Base-by-base conservation (phyloP, 164 flowering plant genomes). In the Sedum album region DNA sequence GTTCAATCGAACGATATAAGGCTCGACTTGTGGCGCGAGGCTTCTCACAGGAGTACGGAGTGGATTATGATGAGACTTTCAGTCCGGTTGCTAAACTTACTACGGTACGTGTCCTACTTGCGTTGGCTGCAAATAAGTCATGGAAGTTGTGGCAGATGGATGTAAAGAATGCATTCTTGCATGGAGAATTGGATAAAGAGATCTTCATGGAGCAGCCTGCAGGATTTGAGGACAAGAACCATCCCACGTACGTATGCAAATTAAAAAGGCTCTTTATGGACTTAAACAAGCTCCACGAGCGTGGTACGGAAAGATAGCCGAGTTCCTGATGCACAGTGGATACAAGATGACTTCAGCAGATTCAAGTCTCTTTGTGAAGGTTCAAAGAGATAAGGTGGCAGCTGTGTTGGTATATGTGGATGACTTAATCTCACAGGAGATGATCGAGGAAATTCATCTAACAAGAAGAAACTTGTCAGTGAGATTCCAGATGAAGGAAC, bases 21-120 rank as follows among this genome's bases (percentile, higher is more conserved):
- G 76, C 76, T 42, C 39, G 71, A 4, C 26, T 72, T 20, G 76
- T 78, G 6, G 75, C 77, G 55, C 72, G 69, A 36, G 77, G 73
- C n/a, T 77, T 77, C 63, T 73, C 69, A 44, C 49, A 79, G 57
- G 48, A 79, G 46, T 79, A 75, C 72, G 76, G 78, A 4, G 23
- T 75, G 30, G 73, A 77, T 69, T 79, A 77, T 71, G 80, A 74
- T 64, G 78, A 75, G 46, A 78, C 81, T 11, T 73, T 75, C 51
- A 76, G 71, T 64, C 69, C 67, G 39, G 73, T 71, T 0, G 78
- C 76, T 11, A 79, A 77, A 55, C 26, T 76, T 36, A 77, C 72
- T 3, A 79, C 68, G 7, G 68, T 66, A 5, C 26, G 68, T 6
- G 49, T 66, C 1, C 49, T 66, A 39, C n/a, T 66, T 6, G 68